A percentile compares a stretch with the other conserved stretches of the same genome.
Conservation (phyloP, 2,329 filamentous ascomycete species). For the Diaporthe citri region DNA sequence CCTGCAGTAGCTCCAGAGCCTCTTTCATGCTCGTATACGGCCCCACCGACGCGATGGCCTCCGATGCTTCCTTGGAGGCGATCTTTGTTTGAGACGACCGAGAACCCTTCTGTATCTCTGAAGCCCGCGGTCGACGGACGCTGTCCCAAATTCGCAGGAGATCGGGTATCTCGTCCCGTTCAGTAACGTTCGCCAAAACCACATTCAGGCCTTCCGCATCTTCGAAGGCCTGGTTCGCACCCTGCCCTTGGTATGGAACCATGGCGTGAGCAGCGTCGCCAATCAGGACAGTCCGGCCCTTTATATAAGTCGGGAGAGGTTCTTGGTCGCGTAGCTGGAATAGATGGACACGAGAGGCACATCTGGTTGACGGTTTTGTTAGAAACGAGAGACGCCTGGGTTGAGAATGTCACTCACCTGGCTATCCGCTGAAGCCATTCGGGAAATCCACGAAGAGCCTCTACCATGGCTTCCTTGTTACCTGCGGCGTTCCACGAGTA, state of each 20-base stretch:
- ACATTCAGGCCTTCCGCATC: conserved; percentile 13
- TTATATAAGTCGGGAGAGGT: conserved; percentile 1
- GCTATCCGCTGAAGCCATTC: background rate
- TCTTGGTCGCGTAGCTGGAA: conserved; percentile 2
- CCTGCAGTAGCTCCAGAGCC: background rate
- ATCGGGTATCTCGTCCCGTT: background rate
- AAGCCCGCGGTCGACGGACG: conserved; percentile 6
- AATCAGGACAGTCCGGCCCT: conserved; percentile 1
- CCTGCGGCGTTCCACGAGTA: conserved; percentile 12
- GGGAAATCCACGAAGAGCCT: background rate
- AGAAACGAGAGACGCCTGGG: background rate
- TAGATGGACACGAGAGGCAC: background rate
- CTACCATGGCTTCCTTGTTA: background rate
- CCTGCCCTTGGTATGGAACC: conserved; percentile 23
- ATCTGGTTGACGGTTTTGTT: conserved; percentile 1
- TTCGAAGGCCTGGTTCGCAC: conserved; percentile 16
- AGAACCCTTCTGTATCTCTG: background rate
- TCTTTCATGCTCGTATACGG: conserved; percentile 4
- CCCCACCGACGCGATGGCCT: background rate
- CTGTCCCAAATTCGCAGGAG: background rate
- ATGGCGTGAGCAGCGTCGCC: conserved; percentile 28
- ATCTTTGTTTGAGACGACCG: background rate
- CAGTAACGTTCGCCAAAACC: background rate
- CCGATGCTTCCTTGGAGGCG: background rate
- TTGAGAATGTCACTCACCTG: background rate